Conservation (phyloP, 2,329 filamentous ascomycete species). For the Clonostachys rhizophaga region DNA sequence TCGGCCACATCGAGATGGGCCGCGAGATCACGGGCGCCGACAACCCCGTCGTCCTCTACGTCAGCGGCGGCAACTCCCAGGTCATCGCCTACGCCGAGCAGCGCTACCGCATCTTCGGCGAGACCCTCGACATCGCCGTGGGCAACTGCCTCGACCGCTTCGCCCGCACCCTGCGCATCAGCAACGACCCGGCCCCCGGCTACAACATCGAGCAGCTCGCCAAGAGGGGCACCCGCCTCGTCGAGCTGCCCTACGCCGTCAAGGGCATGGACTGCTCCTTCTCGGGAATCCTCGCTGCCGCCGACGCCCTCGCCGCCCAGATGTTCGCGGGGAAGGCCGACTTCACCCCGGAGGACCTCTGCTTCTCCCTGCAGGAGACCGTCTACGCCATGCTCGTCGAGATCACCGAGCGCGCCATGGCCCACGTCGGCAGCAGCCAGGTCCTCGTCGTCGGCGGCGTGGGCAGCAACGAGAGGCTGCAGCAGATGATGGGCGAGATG, state of each 20-base stretch:
- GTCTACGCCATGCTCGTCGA: constrained; percentile 97
- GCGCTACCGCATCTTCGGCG: constrained; percentile 95
- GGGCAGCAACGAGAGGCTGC: constrained; percentile 87
- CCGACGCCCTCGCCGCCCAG: constrained; percentile 73
- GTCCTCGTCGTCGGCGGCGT: constrained; percentile 95
- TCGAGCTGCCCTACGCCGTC: constrained; percentile 91
- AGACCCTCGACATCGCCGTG: constrained; percentile 95
- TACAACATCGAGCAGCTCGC: constrained; percentile 98
- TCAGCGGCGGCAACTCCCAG: constrained; percentile 93
- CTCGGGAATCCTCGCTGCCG: constrained; percentile 80
- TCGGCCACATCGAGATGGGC: constrained; percentile 99
- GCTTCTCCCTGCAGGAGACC: constrained; percentile 93
- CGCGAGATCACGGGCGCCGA: constrained; percentile 83
- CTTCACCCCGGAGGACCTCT: constrained; percentile 79
- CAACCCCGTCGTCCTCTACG: constrained; percentile 94
- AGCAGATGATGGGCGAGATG: constrained; percentile 99
- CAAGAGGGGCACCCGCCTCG: constrained; percentile 63
- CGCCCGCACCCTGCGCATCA: constrained; percentile 83
- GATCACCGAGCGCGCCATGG: constrained; percentile 98
- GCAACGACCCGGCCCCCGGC: constrained; percentile 92
- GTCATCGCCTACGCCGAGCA: constrained; percentile 95
- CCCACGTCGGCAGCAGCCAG: constrained; percentile 85
- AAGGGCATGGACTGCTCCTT: constrained; percentile 99
- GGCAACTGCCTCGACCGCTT: constrained; percentile 97
- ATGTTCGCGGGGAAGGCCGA: constrained; percentile 47